Evolutionary conservation across 139 green algal species (phyloP).

Genomic region (Closterium sp.): DNA sequence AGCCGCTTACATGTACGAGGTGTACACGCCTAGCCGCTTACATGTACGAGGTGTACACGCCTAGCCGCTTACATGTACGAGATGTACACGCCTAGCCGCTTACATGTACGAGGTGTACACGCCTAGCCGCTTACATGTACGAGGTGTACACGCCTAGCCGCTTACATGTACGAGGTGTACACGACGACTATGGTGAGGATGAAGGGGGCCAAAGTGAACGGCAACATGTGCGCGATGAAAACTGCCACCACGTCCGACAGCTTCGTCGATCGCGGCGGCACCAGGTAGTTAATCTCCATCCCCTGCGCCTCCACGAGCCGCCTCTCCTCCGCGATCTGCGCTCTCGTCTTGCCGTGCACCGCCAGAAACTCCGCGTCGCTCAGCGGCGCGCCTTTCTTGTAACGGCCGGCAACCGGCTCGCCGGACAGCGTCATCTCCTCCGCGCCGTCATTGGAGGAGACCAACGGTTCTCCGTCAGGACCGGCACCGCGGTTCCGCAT

Average conservation of each 20-base stretch:
- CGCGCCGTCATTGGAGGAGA: not conserved
- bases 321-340: not conserved
- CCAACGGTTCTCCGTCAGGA: not conserved
- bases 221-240: slow-evolving; percentile 40
- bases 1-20: not conserved
- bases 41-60: not conserved
- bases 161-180: not conserved
- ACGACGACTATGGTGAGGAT: not conserved
- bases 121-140: not conserved
- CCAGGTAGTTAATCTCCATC: slow-evolving; percentile 11
- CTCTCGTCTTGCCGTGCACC: not conserved
- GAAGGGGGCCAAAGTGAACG: slow-evolving; percentile 27
- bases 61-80: not conserved
- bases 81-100: not conserved
- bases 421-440: not conserved
- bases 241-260: slow-evolving; percentile 34
- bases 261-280: slow-evolving; percentile 16
- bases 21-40: not conserved
- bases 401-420: not conserved
- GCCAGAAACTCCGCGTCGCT: not conserved
- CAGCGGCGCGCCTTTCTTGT: not conserved
- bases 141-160: not conserved
- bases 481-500: not conserved
- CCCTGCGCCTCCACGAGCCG: not conserved
- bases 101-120: not conserved